Conservation (phyloP, 129 eudicot species). For the Pittosporum tobira region DNA sequence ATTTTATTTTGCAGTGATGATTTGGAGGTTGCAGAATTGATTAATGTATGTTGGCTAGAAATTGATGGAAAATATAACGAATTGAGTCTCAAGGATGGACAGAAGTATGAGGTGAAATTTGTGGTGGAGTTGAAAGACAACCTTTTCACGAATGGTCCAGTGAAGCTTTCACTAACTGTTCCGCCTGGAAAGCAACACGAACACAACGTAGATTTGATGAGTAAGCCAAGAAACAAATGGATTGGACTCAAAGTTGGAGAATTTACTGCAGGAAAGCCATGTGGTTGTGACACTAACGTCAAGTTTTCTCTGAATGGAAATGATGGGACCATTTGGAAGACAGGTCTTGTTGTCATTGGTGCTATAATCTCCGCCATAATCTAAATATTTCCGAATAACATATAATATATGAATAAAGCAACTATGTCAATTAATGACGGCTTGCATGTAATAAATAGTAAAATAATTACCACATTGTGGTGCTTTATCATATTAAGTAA, state of each 20-base stretch:
- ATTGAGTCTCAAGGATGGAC: constrained; percentile 19
- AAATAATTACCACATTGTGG: background rate
- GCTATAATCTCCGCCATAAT: constrained; percentile 42
- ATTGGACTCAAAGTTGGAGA: constrained; percentile 53
- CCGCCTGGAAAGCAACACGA: constrained; percentile 36
- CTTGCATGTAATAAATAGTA: constrained; percentile 11
- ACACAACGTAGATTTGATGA: constrained; percentile 41
- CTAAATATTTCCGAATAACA: too few relatives aligned
- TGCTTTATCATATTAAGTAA: too few relatives aligned
- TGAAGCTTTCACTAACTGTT: constrained; percentile 31
- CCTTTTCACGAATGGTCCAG: constrained; percentile 36
- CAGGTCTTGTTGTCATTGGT: constrained; percentile 57
- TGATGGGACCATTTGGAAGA: constrained; percentile 73
- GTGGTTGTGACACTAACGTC: constrained; percentile 48
- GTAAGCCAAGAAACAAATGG: constrained; percentile 53
- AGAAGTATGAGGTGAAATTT: constrained; percentile 26
- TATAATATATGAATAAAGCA: too few relatives aligned
- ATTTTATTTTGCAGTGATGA: too few relatives aligned
- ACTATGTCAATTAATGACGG: too few relatives aligned
- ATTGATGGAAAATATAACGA: constrained; percentile 32
- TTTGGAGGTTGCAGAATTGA: constrained; percentile 24
- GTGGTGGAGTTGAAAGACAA: constrained; percentile 29
- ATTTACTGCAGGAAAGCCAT: constrained; percentile 26
- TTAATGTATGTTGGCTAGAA: constrained; percentile 43
- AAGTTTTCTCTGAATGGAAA: constrained; percentile 48